Percentiles rank a stretch among this genome's conserved stretches.
Evolutionary conservation across 306 rosid genomes (phyloP).

Genomic region (Lathyrus sativus): DNA sequence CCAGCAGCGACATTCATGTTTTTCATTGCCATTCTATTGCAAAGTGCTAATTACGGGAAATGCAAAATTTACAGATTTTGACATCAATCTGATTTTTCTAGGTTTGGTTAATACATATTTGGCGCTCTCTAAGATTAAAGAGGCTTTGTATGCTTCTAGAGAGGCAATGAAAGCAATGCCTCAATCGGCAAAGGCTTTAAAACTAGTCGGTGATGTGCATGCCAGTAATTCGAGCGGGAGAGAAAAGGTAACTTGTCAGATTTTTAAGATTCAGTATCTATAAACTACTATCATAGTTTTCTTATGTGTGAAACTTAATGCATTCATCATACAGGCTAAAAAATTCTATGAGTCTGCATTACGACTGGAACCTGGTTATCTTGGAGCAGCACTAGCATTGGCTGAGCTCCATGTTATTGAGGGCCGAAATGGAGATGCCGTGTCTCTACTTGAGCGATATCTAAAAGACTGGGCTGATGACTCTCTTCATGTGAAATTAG

Average conservation of each 20-base stretch:
- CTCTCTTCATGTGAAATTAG: conserved; percentile 96
- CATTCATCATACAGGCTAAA: conserved; percentile 70
- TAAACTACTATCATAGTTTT: conserved; percentile 30
- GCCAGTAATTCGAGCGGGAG: conserved; percentile 92
- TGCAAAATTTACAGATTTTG: conserved; percentile 30
- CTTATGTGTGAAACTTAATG: conserved; percentile 31
- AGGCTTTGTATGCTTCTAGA: conserved; percentile 94
- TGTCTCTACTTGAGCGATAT: conserved; percentile 87
- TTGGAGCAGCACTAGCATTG: conserved; percentile 97
- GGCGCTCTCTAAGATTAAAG: conserved; percentile 83
- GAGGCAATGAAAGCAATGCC: conserved; percentile 99
- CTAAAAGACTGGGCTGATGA: conserved; percentile 99
- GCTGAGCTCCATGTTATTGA: conserved; percentile 98
- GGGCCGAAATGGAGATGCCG: conserved; percentile 95
- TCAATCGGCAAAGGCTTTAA: conserved; percentile 96
- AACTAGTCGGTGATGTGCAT: conserved; percentile 96
- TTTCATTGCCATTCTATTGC: conserved; percentile 24
- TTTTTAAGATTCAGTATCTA: conserved; percentile 28
- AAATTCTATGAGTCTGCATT: conserved; percentile 98
- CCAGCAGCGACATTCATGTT: conserved; percentile 27
- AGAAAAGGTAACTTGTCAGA: conserved; percentile 72
- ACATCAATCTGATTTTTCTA: conserved; percentile 47
- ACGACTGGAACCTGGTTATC: conserved; percentile 97
- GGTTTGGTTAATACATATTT: conserved; percentile 95
- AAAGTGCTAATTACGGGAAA: conserved; percentile 25